Base-by-base conservation (phyloP, 345 rosid species). In the Aegle marmelos region DNA sequence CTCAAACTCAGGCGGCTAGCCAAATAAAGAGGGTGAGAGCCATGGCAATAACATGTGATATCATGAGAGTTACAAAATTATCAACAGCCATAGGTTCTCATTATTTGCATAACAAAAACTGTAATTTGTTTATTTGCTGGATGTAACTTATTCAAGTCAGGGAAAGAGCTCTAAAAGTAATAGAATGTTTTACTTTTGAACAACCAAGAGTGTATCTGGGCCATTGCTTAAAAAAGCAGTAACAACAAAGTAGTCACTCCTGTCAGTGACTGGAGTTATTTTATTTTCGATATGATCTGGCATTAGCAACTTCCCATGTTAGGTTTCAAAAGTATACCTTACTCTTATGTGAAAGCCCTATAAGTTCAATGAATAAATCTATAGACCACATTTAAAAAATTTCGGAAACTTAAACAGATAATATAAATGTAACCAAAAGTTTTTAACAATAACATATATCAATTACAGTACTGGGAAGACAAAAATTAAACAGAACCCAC, bases 41-140 rank as follows among this genome's bases (percentile, higher is more conserved):
- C 16, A 45, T 45, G 9, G 56, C 36, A 24, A 67, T 34, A 31
- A 53, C 33, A 66, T 65, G 24, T 48, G 7, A 65, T 50, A 19
- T 2, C 54, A 30, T 28, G 64, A n/a, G 31, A 74, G 21, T 62
- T 36, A 24, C n/a, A 4, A 33, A 74, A 56, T 24, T 33, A 36
- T 68, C 14, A 54, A 68, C 30, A 68, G 36, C 56, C n/a, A 31
- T 17, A 16, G 13, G 58, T 48, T n/a, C 33, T 31, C 34, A 58
- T 4, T 33, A 62, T 82, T 41, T 59, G 64, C 53, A 69, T 2
- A 73, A 77, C 31, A 81, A 53, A 5, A 22, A 17, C 31, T 72
- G 31, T 36, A 24, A 41, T 27, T 61, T 53, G 50, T 57, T 73
- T 50, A 56, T 31, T 33, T 50, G 27, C 39, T 36, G 22, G 61